phyloP scores from a whole-genome alignment of 352 stramenopile species.

The Phytophthora pseudosyringae region DNA sequence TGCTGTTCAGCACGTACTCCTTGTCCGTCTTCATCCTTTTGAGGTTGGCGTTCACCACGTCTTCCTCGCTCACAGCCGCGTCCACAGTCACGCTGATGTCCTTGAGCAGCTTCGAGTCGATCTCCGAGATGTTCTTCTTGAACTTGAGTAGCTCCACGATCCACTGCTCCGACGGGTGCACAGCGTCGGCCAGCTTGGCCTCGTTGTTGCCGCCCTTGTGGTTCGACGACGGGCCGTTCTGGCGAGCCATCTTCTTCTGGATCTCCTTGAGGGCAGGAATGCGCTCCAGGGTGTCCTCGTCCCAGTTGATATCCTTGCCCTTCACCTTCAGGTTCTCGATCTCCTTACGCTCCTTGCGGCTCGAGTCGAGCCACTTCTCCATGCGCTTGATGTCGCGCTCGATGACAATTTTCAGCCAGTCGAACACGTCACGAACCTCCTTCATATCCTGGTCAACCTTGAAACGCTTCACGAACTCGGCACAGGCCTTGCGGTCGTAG shows the following conservation, averaged over 20 bases:
- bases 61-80: slow-evolving; percentile 64
- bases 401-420: slow-evolving; percentile 81
- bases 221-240: slow-evolving; percentile 43
- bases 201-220: slow-evolving; percentile 50
- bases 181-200: slow-evolving; percentile 62
- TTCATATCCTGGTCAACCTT: slow-evolving; percentile 83
- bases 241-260: slow-evolving; percentile 78
- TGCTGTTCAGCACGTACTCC: slow-evolving; percentile 90
- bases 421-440: slow-evolving; percentile 86
- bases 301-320: slow-evolving; percentile 88
- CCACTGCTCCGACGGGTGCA: slow-evolving; percentile 88
- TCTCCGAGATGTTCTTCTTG: slow-evolving; percentile 88
- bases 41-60: slow-evolving; percentile 63
- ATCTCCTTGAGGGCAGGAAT: slow-evolving; percentile 89
- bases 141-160: slow-evolving; percentile 87
- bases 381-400: slow-evolving; percentile 87
- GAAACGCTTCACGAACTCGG: slow-evolving; percentile 85
- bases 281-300: slow-evolving; percentile 82
- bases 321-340: slow-evolving; percentile 85
- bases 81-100: slow-evolving; percentile 63
- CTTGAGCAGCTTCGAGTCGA: slow-evolving; percentile 74
- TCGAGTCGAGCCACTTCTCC: slow-evolving; percentile 85
- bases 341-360: slow-evolving; percentile 88
- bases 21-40: slow-evolving; percentile 91
- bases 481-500: slow-evolving; percentile 86